A percentile compares a stretch with the other conserved stretches of the same genome.
phyloP scores from a whole-genome alignment of 805 yeast species.

The Ogataea degrootiae region DNA sequence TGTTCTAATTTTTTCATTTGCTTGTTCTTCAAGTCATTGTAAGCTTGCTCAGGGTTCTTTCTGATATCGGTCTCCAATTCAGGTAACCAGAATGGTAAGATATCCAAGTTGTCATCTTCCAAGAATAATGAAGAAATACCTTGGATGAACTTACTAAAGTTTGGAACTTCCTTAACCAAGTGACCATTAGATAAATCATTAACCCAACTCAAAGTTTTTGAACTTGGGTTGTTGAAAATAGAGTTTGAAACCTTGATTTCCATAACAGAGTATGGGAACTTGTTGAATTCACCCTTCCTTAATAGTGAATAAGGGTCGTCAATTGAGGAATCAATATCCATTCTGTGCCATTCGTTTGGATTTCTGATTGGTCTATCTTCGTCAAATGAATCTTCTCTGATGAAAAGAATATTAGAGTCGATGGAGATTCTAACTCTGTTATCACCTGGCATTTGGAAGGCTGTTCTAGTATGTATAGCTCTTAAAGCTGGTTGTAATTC shows the following conservation, averaged over 20 bases:
- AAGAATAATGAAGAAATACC: conserved; percentile 85
- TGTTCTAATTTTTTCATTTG: conserved; percentile 43
- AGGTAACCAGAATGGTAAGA: conserved; percentile 91
- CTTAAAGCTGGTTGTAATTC: conserved; percentile 82
- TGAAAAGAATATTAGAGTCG: conserved; percentile 81
- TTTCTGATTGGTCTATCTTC: conserved; percentile 82
- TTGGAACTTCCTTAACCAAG: conserved; percentile 89
- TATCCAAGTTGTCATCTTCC: conserved; percentile 86
- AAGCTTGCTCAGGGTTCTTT: conserved; percentile 74
- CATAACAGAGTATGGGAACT: conserved; percentile 84
- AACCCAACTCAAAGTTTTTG: conserved; percentile 61
- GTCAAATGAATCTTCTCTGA: conserved; percentile 89
- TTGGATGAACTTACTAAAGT: conserved; percentile 87
- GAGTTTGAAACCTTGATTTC: conserved; percentile 61
- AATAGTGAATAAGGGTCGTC: conserved; percentile 65
- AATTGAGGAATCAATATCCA: conserved; percentile 78
- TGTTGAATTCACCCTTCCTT: conserved; percentile 79
- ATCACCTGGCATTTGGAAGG: conserved; percentile 98
- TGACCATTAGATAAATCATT: conserved; percentile 79
- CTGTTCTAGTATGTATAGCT: conserved; percentile 84
- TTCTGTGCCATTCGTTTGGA: conserved; percentile 86
- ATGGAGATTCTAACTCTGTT: conserved; percentile 86
- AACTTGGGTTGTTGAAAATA: conserved; percentile 45
- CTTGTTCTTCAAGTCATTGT: conserved; percentile 58
- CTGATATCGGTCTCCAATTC: conserved; percentile 79